Base-by-base conservation (phyloP, 805 yeast species). In the Saccharomycopsis capsularis region DNA sequence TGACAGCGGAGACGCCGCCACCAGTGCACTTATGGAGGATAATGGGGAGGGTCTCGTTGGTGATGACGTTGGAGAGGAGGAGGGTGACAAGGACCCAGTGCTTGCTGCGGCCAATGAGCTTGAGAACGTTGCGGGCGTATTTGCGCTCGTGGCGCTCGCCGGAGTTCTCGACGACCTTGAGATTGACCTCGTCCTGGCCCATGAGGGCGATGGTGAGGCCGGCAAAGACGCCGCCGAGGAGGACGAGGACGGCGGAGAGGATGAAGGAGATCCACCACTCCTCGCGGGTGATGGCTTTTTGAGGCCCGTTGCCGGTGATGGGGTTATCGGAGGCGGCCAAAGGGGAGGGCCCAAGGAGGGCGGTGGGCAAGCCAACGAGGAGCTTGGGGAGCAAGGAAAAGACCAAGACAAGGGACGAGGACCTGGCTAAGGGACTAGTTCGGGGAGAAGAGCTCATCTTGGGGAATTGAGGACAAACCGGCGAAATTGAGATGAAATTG, bases 1-100 rank as follows among this genome's bases (percentile, higher is more conserved):
- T 86, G 34, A 91, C 96, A 0, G 99, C 99, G 13, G 93, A 90
- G 85, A 95, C 84, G 1, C 99, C 99, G 38, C 98, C 98, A 42
- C 98, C 98, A 13, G 93, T 75, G 58, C 91, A 84, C 48, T 95
- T 75, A 63, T 91, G 98, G 51, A 93, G 73, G 21, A 91, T 95
- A 57, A 91, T 91, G 0, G 99, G 99, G 52, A 91, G 73, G 1
- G 96, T 83, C 65, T 91, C 97, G 63, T 90, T 90, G 40, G 97
- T 90, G 62, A 90, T 86, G 42, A 90, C 97, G 60, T 90, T 90
- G 4, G 88, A 78, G 29, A 90, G 64, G 51, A 91, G 72, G 53
- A 91, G 67, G 1, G 99, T 91, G 30, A 91, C 97, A 38, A 91
- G 74, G 16, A 91, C 89, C 96, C 98, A 90, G 67, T 91, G 99